Percentiles rank a stretch among this genome's conserved stretches.
These are phyloP conservation scores for Venturia carpophila DNA, from an alignment of 2,329 filamentous ascomycete genomes.

Conservation along the genomic window DNA sequence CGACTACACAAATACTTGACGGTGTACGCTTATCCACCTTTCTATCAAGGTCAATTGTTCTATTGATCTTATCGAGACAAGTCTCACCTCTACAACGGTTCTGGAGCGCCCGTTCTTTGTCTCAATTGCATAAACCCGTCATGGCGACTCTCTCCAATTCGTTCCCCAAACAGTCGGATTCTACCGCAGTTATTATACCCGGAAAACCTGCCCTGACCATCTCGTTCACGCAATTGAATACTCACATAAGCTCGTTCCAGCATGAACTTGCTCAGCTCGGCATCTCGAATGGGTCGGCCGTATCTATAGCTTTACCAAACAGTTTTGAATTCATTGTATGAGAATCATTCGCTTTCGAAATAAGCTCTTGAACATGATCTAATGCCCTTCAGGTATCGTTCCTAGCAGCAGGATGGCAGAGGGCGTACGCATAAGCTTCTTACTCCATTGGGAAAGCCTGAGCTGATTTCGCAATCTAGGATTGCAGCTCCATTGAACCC, in stretches of 20 bases:
- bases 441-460: not conserved
- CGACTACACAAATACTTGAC: no score
- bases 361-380: not conserved
- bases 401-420: conserved; percentile 76
- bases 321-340: conserved; percentile 79
- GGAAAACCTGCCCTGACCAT: conserved; percentile 53
- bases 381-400: conserved; percentile 43
- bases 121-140: not conserved
- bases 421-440: conserved; percentile 37
- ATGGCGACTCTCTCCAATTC: conserved; percentile 53
- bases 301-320: conserved; percentile 77
- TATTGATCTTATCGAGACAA: not conserved
- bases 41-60: not conserved
- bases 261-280: conserved; percentile 68
- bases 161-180: conserved; percentile 44
- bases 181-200: conserved; percentile 66
- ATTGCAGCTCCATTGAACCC: conserved; percentile 83
- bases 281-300: conserved; percentile 59
- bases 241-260: conserved; percentile 65
- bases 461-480: not conserved
- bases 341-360: not conserved
- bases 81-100: not conserved
- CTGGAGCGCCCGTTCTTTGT: not conserved
- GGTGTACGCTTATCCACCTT: not conserved
- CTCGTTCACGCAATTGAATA: conserved; percentile 59